phyloP scores from a whole-genome alignment of 2,329 filamentous ascomycete genomes.

The Aspergillus novofumigatus region DNA sequence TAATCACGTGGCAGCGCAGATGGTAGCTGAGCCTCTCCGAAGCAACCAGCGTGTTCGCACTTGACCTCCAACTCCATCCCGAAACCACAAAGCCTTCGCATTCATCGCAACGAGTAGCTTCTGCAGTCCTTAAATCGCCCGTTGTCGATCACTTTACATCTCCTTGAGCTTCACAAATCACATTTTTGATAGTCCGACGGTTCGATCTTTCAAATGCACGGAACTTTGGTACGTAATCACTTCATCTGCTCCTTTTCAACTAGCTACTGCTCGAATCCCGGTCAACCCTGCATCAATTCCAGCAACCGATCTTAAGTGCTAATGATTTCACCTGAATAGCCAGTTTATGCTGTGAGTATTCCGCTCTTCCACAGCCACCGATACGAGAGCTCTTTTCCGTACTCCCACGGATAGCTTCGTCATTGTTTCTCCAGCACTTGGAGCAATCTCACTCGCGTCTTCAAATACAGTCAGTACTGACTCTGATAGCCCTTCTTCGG shows the following conservation, averaged over 20 bases:
- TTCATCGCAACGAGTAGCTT: constrained; percentile 25
- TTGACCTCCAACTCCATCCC: constrained; percentile 29
- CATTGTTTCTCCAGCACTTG: constrained; percentile 7
- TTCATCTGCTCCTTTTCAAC: constrained; percentile 26
- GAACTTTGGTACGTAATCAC: constrained; percentile 72
- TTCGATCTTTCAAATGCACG: constrained; percentile 57
- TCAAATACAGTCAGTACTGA: background rate
- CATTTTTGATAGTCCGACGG: constrained; percentile 14
- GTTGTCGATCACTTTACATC: constrained; percentile 12
- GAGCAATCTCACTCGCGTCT: constrained; percentile 5
- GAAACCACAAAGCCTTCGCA: constrained; percentile 25
- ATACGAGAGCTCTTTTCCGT: background rate
- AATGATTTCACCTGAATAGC: constrained; percentile 49
- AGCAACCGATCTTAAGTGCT: constrained; percentile 12
- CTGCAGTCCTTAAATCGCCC: constrained; percentile 20
- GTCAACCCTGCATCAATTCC: background rate
- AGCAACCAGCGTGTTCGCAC: constrained; percentile 35
- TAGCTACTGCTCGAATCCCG: background rate
- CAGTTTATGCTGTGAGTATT: constrained; percentile 95
- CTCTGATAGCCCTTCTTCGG: constrained; percentile 78
- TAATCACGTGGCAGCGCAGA: constrained; percentile 27
- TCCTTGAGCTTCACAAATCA: constrained; percentile 13
- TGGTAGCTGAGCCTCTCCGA: constrained; percentile 22
- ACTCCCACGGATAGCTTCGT: constrained; percentile 10
- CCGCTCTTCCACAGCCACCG: constrained; percentile 7